Conservation (phyloP, 768 basidiomycete genomes). For the Boletellus ananas region DNA sequence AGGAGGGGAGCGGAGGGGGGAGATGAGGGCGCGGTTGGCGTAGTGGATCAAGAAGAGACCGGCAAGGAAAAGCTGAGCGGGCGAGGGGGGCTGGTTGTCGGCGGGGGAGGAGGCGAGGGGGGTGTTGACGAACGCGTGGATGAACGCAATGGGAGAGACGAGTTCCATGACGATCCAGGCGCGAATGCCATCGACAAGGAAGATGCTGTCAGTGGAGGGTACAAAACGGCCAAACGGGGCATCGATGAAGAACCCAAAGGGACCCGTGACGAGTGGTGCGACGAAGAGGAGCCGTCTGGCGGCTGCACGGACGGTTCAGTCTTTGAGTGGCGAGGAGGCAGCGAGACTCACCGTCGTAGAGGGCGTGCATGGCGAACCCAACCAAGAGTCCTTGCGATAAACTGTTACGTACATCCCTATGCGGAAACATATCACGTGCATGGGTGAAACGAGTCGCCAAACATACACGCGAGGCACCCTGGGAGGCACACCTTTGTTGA, state of each 20-base stretch:
- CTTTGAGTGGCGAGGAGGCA: neutral
- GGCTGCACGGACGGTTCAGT: conserved; percentile 19
- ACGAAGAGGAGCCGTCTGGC: conserved; percentile 46
- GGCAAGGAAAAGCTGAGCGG: conserved; percentile 49
- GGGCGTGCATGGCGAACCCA: conserved; percentile 14
- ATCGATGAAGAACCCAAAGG: conserved; percentile 49
- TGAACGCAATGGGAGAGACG: conserved; percentile 53
- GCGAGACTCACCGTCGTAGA: conserved; percentile 23
- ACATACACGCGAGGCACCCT: no score
- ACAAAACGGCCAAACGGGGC: conserved; percentile 83
- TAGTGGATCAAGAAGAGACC: conserved; percentile 73
- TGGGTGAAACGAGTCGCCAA: no score
- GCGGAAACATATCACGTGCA: no score
- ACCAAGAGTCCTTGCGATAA: no score
- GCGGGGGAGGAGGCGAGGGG: conserved; percentile 41
- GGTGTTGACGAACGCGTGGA: conserved; percentile 45
- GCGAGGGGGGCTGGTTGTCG: conserved; percentile 29
- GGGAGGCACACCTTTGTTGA: no score
- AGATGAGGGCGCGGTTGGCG: conserved; percentile 74
- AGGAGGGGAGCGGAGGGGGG: conserved; percentile 75
- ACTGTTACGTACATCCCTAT: no score
- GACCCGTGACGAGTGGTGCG: conserved; percentile 33
- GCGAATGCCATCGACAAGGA: conserved; percentile 55
- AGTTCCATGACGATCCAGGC: conserved; percentile 83
- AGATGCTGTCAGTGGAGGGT: conserved; percentile 39